These are phyloP conservation scores for Fusarium albidum DNA, from an alignment of 2,329 filamentous ascomycete genomes.

Conservation along the genomic window DNA sequence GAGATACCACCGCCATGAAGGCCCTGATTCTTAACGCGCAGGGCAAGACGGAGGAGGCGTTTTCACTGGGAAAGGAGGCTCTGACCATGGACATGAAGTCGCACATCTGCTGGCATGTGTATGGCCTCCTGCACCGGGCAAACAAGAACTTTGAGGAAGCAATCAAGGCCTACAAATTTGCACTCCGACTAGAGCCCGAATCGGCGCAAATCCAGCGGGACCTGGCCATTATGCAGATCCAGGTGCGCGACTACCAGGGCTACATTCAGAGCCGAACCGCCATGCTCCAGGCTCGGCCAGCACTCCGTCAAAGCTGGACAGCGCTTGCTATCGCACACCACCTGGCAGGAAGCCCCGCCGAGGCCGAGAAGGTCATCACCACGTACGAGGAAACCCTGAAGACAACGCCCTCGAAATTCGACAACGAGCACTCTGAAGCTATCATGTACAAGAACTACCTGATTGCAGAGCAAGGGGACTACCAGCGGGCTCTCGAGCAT, in stretches of 20 bases:
- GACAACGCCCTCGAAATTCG: conserved; percentile 75
- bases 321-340: conserved; percentile 95
- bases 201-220: conserved; percentile 94
- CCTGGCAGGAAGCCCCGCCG: conserved; percentile 81
- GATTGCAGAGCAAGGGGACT: conserved; percentile 89
- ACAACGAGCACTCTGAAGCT: conserved; percentile 94
- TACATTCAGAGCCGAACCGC: conserved; percentile 88
- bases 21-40: conserved; percentile 94
- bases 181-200: conserved; percentile 90
- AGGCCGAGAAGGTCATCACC: conserved; percentile 89
- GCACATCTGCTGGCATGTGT: conserved; percentile 99
- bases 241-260: conserved; percentile 95
- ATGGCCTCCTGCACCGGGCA: conserved; percentile 90
- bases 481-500: conserved; percentile 84
- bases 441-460: conserved; percentile 94
- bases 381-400: conserved; percentile 96
- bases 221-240: conserved; percentile 89
- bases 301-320: conserved; percentile 93
- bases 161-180: conserved; percentile 99
- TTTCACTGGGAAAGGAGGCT: conserved; percentile 89
- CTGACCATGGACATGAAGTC: conserved; percentile 98
- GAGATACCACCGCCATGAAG: conserved; percentile 99
- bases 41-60: conserved; percentile 93
- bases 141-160: conserved; percentile 99
- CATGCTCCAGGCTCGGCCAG: conserved; percentile 87